Evolutionary conservation across 768 basidiomycete species (phyloP).

Genomic region (Boletus edulis): DNA sequence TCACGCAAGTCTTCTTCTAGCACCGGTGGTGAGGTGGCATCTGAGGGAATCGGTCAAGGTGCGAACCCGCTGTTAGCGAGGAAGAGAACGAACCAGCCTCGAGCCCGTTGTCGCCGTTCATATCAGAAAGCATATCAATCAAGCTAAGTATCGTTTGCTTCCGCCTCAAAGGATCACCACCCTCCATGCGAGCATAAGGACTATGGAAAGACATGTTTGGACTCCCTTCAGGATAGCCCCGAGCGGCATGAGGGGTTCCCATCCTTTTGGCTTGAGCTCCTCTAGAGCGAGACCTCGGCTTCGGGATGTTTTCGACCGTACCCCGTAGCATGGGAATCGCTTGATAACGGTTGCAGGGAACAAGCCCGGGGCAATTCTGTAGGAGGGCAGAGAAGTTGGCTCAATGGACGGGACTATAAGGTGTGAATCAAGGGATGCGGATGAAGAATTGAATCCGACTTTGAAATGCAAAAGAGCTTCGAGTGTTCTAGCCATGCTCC

Average conservation of each 20-base stretch:
- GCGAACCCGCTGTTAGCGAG: background rate
- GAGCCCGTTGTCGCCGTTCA: constrained; percentile 39
- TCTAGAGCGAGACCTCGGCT: constrained; percentile 26
- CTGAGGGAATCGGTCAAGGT: constrained; percentile 15
- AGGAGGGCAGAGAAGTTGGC: constrained; percentile 15
- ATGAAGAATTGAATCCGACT: constrained; percentile 26
- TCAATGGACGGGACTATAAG: constrained; percentile 27
- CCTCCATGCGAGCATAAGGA: constrained; percentile 30
- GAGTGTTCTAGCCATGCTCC: constrained; percentile 36
- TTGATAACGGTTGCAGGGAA: constrained; percentile 21
- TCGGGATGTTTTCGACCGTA: constrained; percentile 28
- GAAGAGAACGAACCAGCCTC: constrained; percentile 30
- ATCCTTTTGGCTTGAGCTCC: constrained; percentile 25
- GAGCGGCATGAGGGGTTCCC: constrained; percentile 22
- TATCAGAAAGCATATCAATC: constrained; percentile 45
- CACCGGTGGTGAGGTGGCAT: constrained; percentile 31
- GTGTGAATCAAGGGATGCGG: constrained; percentile 28
- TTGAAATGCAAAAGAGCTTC: constrained; percentile 36
- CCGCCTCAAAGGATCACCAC: constrained; percentile 31
- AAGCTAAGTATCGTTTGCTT: constrained; percentile 48
- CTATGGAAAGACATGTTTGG: constrained; percentile 25
- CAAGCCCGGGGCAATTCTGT: constrained; percentile 22
- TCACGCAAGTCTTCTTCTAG: constrained; percentile 46
- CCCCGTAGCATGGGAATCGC: constrained; percentile 31
- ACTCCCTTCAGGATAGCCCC: constrained; percentile 28